phyloP scores from a whole-genome alignment of 257 asterid species.

The Solanum ossicruentum region DNA sequence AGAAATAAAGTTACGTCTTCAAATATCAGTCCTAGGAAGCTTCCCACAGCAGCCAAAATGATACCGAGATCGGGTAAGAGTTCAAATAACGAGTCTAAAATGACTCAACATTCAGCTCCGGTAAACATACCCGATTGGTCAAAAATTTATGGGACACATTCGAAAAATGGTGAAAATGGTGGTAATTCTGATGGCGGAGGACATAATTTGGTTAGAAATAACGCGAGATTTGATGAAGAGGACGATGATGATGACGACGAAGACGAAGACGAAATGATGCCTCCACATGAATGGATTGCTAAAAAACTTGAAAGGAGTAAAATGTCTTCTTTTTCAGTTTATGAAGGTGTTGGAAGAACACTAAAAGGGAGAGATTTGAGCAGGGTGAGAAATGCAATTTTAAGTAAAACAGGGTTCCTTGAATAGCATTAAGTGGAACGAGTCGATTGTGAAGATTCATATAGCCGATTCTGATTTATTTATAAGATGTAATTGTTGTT shows the following conservation, averaged over 20 bases:
- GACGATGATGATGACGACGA: constrained; percentile 13
- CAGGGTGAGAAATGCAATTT: constrained; percentile 45
- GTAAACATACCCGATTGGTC: constrained; percentile 44
- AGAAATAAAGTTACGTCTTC: not conserved
- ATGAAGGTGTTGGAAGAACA: constrained; percentile 64
- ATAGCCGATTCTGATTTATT: not conserved
- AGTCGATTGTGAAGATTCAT: not conserved
- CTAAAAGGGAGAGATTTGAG: constrained; percentile 61
- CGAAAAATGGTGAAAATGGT: not conserved
- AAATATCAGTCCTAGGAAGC: constrained; percentile 3
- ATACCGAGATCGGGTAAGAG: constrained; percentile 18
- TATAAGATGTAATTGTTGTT: not conserved
- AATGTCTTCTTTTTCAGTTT: constrained; percentile 39
- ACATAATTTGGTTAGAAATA: not conserved
- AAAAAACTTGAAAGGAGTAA: constrained; percentile 22
- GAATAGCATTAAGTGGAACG: constrained; percentile 5
- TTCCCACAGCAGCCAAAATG: constrained; percentile 15
- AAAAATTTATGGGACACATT: constrained; percentile 27
- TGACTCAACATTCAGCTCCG: not conserved
- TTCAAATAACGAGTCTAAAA: constrained; percentile 17
- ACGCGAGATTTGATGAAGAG: constrained; percentile 26
- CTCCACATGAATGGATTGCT: constrained; percentile 62
- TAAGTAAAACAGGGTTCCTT: constrained; percentile 61
- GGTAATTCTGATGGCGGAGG: not conserved
- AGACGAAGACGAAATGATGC: constrained; percentile 10